Evolutionary conservation across 139 green algal genomes (phyloP).

Genomic region (Yamagishiella unicocca): DNA sequence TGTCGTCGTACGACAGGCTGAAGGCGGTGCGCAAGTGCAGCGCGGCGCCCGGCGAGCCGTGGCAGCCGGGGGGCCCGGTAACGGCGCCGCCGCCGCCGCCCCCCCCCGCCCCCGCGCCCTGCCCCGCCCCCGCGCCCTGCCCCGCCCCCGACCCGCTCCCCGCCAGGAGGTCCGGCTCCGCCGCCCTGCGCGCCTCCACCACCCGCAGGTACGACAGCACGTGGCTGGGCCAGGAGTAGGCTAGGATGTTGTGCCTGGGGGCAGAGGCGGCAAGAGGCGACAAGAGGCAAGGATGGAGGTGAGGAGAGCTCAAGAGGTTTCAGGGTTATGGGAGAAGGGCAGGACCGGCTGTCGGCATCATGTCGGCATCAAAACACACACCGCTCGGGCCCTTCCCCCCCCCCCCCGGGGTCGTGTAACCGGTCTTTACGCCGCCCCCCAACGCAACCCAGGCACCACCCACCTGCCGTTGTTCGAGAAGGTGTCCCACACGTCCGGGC

Average conservation of each 20-base stretch:
- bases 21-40: slow-evolving; percentile 23
- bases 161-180: background rate
- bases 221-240: slow-evolving; percentile 92
- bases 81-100: background rate
- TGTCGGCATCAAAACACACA: no score
- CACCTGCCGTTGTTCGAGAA: slow-evolving; percentile 72
- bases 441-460: background rate
- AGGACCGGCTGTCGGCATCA: no score
- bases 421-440: background rate
- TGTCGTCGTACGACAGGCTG: slow-evolving; percentile 47
- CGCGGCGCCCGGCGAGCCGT: background rate
- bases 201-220: slow-evolving; percentile 82
- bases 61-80: background rate
- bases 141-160: background rate
- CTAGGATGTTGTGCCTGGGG: slow-evolving; percentile 85
- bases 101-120: background rate
- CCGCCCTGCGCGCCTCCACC: slow-evolving; percentile 62
- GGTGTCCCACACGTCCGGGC: slow-evolving; percentile 78
- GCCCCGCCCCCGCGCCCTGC: slow-evolving; percentile 11
- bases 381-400: no score
- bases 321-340: no score
- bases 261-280: no score
- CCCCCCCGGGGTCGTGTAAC: no score
- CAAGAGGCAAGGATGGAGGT: no score
- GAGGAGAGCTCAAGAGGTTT: no score